Conservation (phyloP, 306 rosid genomes). For the Cucumis hystrix region DNA sequence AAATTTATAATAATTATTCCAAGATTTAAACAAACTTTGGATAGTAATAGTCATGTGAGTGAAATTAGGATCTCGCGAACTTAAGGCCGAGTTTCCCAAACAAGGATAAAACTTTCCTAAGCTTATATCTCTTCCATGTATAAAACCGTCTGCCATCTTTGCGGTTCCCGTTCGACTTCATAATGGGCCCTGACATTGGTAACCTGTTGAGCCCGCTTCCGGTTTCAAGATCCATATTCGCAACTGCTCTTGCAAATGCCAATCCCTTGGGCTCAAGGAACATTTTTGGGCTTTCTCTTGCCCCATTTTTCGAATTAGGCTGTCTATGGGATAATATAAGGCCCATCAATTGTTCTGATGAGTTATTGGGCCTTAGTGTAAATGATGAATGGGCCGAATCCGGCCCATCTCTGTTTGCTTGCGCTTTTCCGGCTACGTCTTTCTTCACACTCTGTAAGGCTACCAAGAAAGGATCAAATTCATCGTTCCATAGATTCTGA, state of each 20-base stretch:
- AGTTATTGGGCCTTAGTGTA: background rate
- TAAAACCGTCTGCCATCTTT: slow-evolving; percentile 14
- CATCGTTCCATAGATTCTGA: slow-evolving; percentile 45
- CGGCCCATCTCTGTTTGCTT: slow-evolving; percentile 18
- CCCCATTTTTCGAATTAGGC: background rate
- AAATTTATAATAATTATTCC: too few relatives aligned
- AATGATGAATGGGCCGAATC: slow-evolving; percentile 33
- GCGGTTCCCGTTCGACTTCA: slow-evolving; percentile 13
- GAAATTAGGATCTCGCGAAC: background rate
- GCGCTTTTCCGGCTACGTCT: slow-evolving; percentile 27
- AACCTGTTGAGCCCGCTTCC: background rate
- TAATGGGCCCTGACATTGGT: slow-evolving; percentile 5
- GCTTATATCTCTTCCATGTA: slow-evolving; percentile 23
- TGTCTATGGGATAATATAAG: background rate
- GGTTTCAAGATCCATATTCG: slow-evolving; percentile 12
- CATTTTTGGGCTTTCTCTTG: slow-evolving; percentile 7
- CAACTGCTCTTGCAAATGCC: slow-evolving; percentile 27
- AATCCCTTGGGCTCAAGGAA: slow-evolving; percentile 43
- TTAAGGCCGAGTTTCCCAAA: background rate
- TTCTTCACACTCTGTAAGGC: slow-evolving; percentile 51
- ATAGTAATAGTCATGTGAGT: background rate
- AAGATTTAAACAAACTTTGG: too few relatives aligned
- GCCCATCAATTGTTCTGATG: background rate
- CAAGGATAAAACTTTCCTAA: slow-evolving; percentile 19
- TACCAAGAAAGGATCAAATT: slow-evolving; percentile 73